These are phyloP conservation scores for Hygrophoropsis aurantiaca DNA, from an alignment of 768 basidiomycete genomes.

Conservation along the genomic window DNA sequence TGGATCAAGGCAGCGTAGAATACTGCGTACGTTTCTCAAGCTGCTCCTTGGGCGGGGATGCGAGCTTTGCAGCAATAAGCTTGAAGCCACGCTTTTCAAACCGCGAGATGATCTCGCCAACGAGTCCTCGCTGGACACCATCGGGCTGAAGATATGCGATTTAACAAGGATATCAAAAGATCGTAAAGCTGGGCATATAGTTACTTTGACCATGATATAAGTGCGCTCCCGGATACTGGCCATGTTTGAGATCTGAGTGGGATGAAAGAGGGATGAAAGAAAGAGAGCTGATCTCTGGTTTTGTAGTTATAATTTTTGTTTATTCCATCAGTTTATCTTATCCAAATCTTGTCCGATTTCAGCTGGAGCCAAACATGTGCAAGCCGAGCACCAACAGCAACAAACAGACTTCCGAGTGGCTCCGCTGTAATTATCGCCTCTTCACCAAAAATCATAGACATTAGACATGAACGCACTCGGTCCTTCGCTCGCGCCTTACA, in stretches of 20 bases:
- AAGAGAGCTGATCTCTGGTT: slow-evolving; percentile 21
- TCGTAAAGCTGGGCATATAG: slow-evolving; percentile 2
- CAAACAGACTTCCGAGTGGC: slow-evolving; percentile 37
- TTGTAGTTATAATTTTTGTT: slow-evolving; percentile 20
- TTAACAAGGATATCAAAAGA: slow-evolving; percentile 3
- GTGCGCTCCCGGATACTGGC: slow-evolving; percentile 69
- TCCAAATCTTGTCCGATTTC: slow-evolving; percentile 30
- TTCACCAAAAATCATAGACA: slow-evolving; percentile 22
- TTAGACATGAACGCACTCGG: slow-evolving; percentile 52
- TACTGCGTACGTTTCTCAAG: slow-evolving; percentile 78
- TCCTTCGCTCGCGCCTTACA: slow-evolving; percentile 71
- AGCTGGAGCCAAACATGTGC: slow-evolving; percentile 12
- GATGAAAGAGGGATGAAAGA: slow-evolving; percentile 30
- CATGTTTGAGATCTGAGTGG: slow-evolving; percentile 53
- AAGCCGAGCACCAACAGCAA: slow-evolving; percentile 36
- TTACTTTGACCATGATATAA: slow-evolving; percentile 99
- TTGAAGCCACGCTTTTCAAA: slow-evolving; percentile 99
- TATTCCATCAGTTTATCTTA: slow-evolving; percentile 27
- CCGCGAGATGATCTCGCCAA: slow-evolving; percentile 92
- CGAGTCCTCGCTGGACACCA: slow-evolving; percentile 94
- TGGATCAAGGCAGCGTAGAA: neutral
- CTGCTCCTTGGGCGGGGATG: slow-evolving; percentile 74
- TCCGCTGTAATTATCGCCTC: slow-evolving; percentile 14
- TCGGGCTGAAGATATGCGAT: slow-evolving; percentile 69
- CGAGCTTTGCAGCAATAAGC: slow-evolving; percentile 92